Evolutionary conservation across 2,329 filamentous ascomycete genomes (phyloP), one percentile per base, ranked within the genome.

Genomic region (Cytospora chrysosperma): DNA sequence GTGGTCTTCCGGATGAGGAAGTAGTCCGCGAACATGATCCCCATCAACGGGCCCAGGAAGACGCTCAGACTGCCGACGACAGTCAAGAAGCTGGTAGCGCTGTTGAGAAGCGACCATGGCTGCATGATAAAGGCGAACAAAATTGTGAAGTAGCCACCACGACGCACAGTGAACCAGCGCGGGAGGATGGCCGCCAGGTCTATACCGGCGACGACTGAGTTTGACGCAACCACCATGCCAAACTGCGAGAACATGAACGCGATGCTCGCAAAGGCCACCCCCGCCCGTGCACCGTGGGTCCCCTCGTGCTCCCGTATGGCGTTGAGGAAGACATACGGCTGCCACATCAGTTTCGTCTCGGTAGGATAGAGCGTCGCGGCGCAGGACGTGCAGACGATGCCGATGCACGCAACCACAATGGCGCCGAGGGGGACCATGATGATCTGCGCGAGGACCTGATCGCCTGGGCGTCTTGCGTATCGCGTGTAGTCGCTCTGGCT

Each of bases 321-420:
- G 15, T 40, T 6, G 3, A 40, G 37, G 4, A 40, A 40, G 17
- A 40, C 37, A 40, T 40, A 40, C 6, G 37, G 37, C 37, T 0
- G 76, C 62, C 4, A 70, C 70, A 8, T 70, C 69, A 34, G 76
- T 68, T 28, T 72, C 68, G 34, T 69, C 67, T 40, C 1, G 77
- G 57, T 2, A 78, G 64, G 9, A 67, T 74, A 59, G 77, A 73
- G 6, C 73, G 70, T 2, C 75, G 67, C 63, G 78, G 76, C 0
- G 76, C 77, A 0, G 76, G 77, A 75, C 0, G 76, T 78, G 26
- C 78, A 75, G 0, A 79, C 65, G 15, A 79, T 78, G 0, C 77
- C 77, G 9, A 78, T 73, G 17, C 79, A 67, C 1, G 75, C 74
- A 3, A 71, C 72, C 3, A 74, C 65, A 34, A 74, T 75, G 37